A percentile compares a stretch with the other conserved stretches of the same genome.
These are phyloP conservation scores for Carpinus viminea DNA, from an alignment of 306 rosid genomes.

Conservation along the genomic window DNA sequence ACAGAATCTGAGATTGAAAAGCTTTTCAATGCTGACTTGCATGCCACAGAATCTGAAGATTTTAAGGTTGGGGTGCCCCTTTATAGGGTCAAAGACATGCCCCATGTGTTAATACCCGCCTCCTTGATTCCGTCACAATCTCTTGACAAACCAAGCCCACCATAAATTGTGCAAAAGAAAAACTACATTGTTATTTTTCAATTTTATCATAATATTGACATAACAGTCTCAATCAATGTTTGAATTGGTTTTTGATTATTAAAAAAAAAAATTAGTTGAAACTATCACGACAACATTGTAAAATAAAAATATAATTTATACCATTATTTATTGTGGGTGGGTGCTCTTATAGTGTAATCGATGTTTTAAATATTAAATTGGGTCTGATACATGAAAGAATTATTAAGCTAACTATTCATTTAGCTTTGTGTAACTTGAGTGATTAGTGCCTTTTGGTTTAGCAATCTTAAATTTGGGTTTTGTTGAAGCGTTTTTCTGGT, in stretches of 20 bases:
- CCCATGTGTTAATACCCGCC: slow-evolving; percentile 27
- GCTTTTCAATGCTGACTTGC: neutral
- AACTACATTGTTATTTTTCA: too few relatives aligned
- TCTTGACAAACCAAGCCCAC: neutral
- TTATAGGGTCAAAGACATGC: slow-evolving; percentile 26
- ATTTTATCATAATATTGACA: too few relatives aligned
- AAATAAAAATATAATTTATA: too few relatives aligned
- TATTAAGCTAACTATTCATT: neutral
- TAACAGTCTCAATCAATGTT: too few relatives aligned
- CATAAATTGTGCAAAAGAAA: neutral
- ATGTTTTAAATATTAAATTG: neutral
- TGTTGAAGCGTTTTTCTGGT: too few relatives aligned
- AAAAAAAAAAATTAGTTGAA: too few relatives aligned
- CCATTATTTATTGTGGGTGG: neutral
- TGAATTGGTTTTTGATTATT: too few relatives aligned
- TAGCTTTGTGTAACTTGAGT: too few relatives aligned
- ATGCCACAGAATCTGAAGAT: neutral
- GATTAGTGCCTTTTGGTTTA: too few relatives aligned
- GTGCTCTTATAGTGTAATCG: neutral
- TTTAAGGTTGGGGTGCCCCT: slow-evolving; percentile 30
- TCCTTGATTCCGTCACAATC: neutral
- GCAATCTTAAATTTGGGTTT: too few relatives aligned
- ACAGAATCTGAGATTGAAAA: neutral
- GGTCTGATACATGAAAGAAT: neutral
- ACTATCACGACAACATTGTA: too few relatives aligned